Evolutionary conservation across 2,329 filamentous ascomycete species (phyloP), one percentile per base, ranked within the genome.

Genomic region (Blumeria hordei): DNA sequence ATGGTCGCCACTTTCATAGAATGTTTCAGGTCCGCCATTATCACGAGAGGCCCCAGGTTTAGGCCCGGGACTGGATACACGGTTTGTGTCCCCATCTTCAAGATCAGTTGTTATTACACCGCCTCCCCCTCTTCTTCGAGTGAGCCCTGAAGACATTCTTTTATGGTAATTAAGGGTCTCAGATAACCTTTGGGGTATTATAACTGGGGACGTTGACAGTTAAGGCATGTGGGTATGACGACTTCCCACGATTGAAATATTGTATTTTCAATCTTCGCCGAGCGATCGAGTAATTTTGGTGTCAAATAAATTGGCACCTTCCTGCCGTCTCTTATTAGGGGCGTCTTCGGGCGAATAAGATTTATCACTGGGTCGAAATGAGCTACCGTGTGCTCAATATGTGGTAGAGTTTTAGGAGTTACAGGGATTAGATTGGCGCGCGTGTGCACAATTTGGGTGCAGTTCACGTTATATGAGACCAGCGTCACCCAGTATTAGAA

Each of bases 1-100:
- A 72, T 95, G 95, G 70, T 94, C 90, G 68, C 83, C 76, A 67
- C 75, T 88, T 71, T 88, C 84, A 73, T 94, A 96, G 64, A 84
- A 90, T 58, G 92, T 95, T 71, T 81, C 79, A 64, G 77, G 78
- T 60, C 68, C 72, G 64, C 64, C 71, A 64, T 78, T 76, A 65
- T 75, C 75, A 63, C 67, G 69, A 57, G 74, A 69, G 49, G 73
- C 74, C 64, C 77, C 73, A 72, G 78, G 70, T 72, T 78, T 74
- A 58, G 80, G 77, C 56, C 73, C 72, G 41, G 81, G 80, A 53
- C 80, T 83, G 64, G 75, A 73, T 62, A 84, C 80, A 65, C 81
- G 74, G 70, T 75, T 78, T 64, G 74, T 71, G 62, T 80, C 75
- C 62, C 77, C 74, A 65, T 77, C 74, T 59, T 82, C 79, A 67